A percentile compares a stretch with the other conserved stretches of the same genome.
Conservation (phyloP, 257 asterid genomes). For the Solanum pimpinellifolium region DNA sequence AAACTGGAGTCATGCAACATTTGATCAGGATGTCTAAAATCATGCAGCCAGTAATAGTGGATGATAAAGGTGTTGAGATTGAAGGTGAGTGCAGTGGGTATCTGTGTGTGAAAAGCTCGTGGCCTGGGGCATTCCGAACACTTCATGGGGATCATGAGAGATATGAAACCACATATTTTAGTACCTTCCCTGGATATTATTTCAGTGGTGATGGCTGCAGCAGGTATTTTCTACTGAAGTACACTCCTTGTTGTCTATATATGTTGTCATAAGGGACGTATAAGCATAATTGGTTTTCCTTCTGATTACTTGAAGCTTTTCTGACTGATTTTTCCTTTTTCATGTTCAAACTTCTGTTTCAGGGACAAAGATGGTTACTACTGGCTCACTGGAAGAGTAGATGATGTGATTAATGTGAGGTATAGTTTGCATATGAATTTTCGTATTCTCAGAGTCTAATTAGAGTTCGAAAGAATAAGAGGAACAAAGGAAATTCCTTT, state of each 20-base stretch:
- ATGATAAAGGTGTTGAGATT: conserved; percentile 89
- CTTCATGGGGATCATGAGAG: conserved; percentile 94
- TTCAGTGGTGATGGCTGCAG: conserved; percentile 98
- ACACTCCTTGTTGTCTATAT: not conserved
- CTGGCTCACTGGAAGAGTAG: conserved; percentile 99
- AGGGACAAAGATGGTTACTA: conserved; percentile 96
- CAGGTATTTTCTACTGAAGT: conserved; percentile 42
- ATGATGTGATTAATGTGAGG: conserved; percentile 98
- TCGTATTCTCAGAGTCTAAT: conserved; percentile 2
- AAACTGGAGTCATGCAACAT: not conserved
- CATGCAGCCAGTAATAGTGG: conserved; percentile 90
- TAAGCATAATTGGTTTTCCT: not conserved
- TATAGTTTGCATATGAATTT: conserved; percentile 9
- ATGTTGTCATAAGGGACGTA: not conserved
- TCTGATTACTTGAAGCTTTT: not conserved
- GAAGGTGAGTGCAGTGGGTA: conserved; percentile 98
- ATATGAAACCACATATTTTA: conserved; percentile 94
- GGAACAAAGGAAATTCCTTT: not conserved
- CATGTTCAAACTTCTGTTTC: not conserved
- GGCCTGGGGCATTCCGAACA: conserved; percentile 98
- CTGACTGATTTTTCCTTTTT: not conserved
- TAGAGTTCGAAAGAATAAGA: not conserved
- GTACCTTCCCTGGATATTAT: conserved; percentile 98
- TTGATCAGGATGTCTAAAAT: not conserved
- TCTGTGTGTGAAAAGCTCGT: conserved; percentile 78